Conservation (phyloP, 306 rosid species). For the Medicago truncatula region DNA sequence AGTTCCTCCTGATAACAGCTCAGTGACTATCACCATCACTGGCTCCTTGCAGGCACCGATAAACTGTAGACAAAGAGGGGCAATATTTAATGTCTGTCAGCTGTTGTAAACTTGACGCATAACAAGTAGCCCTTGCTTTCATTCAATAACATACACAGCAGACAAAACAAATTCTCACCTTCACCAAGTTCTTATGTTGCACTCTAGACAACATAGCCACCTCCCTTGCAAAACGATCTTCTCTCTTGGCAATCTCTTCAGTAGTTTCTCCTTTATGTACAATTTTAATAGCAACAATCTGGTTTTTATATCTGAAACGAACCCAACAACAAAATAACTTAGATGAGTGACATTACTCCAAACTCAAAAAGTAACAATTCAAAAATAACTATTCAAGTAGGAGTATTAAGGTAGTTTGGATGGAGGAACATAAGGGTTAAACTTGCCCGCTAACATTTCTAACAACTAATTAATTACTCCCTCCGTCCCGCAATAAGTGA, state of each 20-base stretch:
- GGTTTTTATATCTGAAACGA: conserved; percentile 73
- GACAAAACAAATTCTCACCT: conserved; percentile 60
- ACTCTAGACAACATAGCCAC: conserved; percentile 90
- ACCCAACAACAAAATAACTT: conserved; percentile 35
- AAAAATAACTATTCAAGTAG: conserved; percentile 22
- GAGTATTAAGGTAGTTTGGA: background rate
- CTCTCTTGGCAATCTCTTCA: conserved; percentile 77
- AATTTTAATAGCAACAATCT: conserved; percentile 87
- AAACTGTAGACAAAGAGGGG: conserved; percentile 62
- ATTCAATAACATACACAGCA: conserved; percentile 31
- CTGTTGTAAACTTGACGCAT: conserved; percentile 37
- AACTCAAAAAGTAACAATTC: conserved; percentile 19
- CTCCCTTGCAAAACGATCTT: conserved; percentile 86
- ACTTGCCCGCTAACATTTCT: background rate
- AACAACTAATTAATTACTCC: background rate
- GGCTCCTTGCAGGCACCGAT: conserved; percentile 97
- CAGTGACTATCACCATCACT: conserved; percentile 91
- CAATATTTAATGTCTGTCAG: conserved; percentile 38
- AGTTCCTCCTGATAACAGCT: conserved; percentile 87
- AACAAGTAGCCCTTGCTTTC: conserved; percentile 33
- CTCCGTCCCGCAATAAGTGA: no score
- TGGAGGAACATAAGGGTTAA: background rate
- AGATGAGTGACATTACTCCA: conserved; percentile 32
- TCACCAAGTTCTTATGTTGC: conserved; percentile 90
- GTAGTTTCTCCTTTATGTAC: conserved; percentile 80